Percentiles rank a stretch among this genome's conserved stretches.
Evolutionary conservation across 805 yeast species (phyloP).

Genomic region (Candida rishiriensis): DNA sequence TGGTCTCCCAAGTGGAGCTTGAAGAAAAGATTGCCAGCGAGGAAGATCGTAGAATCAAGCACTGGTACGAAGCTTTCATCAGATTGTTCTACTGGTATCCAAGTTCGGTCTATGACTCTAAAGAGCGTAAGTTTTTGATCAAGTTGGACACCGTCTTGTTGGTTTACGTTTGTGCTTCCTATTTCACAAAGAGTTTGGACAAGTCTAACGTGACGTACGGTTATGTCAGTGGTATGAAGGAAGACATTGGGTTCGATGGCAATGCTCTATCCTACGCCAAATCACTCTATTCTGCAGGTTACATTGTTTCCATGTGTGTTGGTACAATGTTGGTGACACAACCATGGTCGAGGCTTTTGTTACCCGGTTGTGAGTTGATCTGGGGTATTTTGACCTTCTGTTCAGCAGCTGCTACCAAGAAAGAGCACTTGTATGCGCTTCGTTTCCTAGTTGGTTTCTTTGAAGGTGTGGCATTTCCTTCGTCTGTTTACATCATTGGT

Average conservation of each 20-base stretch:
- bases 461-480: constrained; percentile 40
- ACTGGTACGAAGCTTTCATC: constrained; percentile 59
- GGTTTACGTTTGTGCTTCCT: constrained; percentile 43
- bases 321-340: constrained; percentile 22
- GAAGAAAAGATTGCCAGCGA: constrained; percentile 29
- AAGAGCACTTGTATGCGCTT: constrained; percentile 36
- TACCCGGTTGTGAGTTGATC: constrained; percentile 21
- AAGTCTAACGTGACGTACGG: constrained; percentile 60
- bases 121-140: constrained; percentile 39
- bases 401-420: constrained; percentile 21
- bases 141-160: constrained; percentile 54
- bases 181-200: constrained; percentile 69
- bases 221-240: constrained; percentile 59
- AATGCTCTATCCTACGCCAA: constrained; percentile 33
- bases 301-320: constrained; percentile 23
- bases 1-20: neutral
- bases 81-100: constrained; percentile 43
- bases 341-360: constrained; percentile 20
- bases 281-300: constrained; percentile 35
- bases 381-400: constrained; percentile 29
- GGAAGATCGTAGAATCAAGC: constrained; percentile 27
- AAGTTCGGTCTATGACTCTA: constrained; percentile 9
- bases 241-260: constrained; percentile 52
- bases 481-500: constrained; percentile 35
- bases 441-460: constrained; percentile 41